Base-by-base conservation (phyloP, 495 filamentous ascomycete genomes). In the Saxispiralis lemnorum region DNA sequence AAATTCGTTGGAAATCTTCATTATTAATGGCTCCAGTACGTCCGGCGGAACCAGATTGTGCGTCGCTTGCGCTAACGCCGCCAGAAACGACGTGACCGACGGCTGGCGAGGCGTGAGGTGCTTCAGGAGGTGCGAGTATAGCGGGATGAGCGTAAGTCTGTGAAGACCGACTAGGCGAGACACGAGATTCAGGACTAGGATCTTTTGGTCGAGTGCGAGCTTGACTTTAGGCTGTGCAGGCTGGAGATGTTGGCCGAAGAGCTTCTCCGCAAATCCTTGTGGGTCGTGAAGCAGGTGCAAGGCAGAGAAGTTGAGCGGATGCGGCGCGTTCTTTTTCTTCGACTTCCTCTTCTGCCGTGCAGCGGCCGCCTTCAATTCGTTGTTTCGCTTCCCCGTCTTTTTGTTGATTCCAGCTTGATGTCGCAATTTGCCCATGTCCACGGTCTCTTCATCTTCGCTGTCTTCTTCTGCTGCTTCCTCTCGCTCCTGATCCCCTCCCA, bases 1-100 rank as follows among this genome's bases (percentile, higher is more conserved):
- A 56, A 99, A 99, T 61, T 95, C 86, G 44, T 95, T 93, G 31
- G 89, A 88, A 48, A 99, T 95, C 66, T 94, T 96, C 58, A 83
- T 78, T 13, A 99, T 62, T 17, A 99, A 64, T 1, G 89, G 86
- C 61, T 95, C 87, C 15, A 99, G 71, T 5, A 76, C 80, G 64
- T 99, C 89, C 1, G 92, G 92, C 1, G 89, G 89, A 11, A 96
- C 86, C 28, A 94, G 67, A 48, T 78, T 78, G 58, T 99, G 89
- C 10, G 84, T 82, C 11, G 81, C 78, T 63, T 96, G 92, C 12
- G 89, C 89, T 39, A 94, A 70, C 2, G 79, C 89, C 15, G 88
- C 92, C 28, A 99, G 70, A 58, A 96, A 94, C 0, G 87, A 86
- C 1, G 89, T 96, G 47, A 96, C 89, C 2, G 79, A 87, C 14